Conservation (phyloP, 495 filamentous ascomycete genomes). For the Podospora australis region DNA sequence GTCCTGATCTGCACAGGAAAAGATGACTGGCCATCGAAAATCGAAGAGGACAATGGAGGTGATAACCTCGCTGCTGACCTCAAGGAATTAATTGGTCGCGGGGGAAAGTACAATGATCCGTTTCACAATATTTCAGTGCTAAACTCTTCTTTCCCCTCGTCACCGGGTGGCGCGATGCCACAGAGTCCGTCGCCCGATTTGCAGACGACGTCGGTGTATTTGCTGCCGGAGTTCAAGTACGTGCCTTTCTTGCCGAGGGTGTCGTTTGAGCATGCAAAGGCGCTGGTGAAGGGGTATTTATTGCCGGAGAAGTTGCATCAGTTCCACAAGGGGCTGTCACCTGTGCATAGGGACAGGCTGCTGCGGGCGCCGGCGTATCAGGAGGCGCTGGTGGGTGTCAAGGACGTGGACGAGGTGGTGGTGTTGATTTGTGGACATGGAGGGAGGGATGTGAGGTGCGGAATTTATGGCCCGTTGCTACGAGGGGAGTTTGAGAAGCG, state of each 20-base stretch:
- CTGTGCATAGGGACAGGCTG: slow-evolving; percentile 40
- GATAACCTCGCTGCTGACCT: slow-evolving; percentile 65
- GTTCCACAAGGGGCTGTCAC: slow-evolving; percentile 49
- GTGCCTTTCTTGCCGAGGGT: slow-evolving; percentile 59
- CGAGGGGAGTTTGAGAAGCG: slow-evolving; percentile 56
- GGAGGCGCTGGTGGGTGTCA: slow-evolving; percentile 36
- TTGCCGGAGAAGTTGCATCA: slow-evolving; percentile 54
- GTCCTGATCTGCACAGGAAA: slow-evolving; percentile 75
- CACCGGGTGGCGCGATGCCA: slow-evolving; percentile 16
- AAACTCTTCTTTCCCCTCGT: slow-evolving; percentile 60
- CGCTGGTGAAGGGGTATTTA: slow-evolving; percentile 52
- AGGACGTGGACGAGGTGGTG: slow-evolving; percentile 59
- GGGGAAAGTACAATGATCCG: slow-evolving; percentile 66
- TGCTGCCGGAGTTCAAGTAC: slow-evolving; percentile 75
- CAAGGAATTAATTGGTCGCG: slow-evolving; percentile 58
- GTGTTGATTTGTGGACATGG: slow-evolving; percentile 83
- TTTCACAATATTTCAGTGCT: slow-evolving; percentile 69
- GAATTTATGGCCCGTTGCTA: slow-evolving; percentile 68
- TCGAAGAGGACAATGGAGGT: slow-evolving; percentile 45
- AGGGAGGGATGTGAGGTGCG: slow-evolving; percentile 72
- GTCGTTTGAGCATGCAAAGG: slow-evolving; percentile 44
- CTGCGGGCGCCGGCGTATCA: slow-evolving; percentile 36
- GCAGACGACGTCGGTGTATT: slow-evolving; percentile 54
- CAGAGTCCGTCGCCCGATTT: slow-evolving; percentile 36
- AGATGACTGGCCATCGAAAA: slow-evolving; percentile 73